Percentiles rank a stretch among this genome's conserved stretches.
Evolutionary conservation across 2,329 filamentous ascomycete species (phyloP).

Genomic region (Aspergillus proliferans): DNA sequence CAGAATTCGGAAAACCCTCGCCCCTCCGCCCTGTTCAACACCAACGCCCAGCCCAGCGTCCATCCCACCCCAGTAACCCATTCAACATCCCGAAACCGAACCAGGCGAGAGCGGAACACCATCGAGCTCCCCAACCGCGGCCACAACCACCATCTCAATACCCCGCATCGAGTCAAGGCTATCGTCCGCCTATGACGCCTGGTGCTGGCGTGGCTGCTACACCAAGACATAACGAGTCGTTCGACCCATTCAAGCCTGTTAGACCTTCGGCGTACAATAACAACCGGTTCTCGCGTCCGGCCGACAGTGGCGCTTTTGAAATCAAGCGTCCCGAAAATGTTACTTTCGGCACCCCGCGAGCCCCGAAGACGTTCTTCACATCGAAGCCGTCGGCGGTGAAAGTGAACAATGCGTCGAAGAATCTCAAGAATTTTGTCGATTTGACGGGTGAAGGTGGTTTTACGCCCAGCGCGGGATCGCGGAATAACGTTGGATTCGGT

Average conservation of each 20-base stretch:
- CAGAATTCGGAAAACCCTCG: constrained; percentile 56
- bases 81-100: constrained; percentile 50
- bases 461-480: constrained; percentile 42
- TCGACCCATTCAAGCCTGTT: constrained; percentile 36
- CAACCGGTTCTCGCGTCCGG: constrained; percentile 15
- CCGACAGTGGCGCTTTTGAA: constrained; percentile 32
- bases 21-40: constrained; percentile 44
- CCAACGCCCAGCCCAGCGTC: constrained; percentile 24
- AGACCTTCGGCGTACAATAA: constrained; percentile 33
- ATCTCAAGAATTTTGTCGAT: constrained; percentile 44
- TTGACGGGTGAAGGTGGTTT: constrained; percentile 44
- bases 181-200: constrained; percentile 15
- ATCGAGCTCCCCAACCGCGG: constrained; percentile 21
- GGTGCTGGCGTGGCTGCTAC: constrained; percentile 13
- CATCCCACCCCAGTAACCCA: constrained; percentile 32
- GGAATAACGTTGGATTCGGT: constrained; percentile 47
- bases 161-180: constrained; percentile 9
- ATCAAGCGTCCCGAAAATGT: constrained; percentile 47
- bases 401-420: constrained; percentile 37
- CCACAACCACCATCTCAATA: constrained; percentile 18
- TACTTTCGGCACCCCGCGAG: constrained; percentile 43
- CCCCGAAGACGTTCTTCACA: constrained; percentile 48
- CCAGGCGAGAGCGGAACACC: constrained; percentile 46
- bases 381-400: constrained; percentile 40
- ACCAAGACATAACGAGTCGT: constrained; percentile 24